phyloP scores from a whole-genome alignment of 768 basidiomycete species.

The Tulasnella sp. region DNA sequence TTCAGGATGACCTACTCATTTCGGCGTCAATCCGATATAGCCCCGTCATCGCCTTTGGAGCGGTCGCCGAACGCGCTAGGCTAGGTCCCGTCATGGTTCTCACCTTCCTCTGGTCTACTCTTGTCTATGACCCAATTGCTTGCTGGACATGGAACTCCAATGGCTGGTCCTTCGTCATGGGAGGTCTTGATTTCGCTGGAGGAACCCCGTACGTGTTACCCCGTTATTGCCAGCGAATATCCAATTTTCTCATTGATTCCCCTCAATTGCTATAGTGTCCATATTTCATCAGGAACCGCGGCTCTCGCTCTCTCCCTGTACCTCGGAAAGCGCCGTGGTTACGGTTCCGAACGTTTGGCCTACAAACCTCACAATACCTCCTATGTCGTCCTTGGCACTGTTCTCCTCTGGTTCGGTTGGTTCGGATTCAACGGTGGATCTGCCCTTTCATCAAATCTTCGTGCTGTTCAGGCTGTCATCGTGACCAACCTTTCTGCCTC shows the following conservation, averaged over 20 bases:
- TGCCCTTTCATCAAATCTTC: slow-evolving; percentile 76
- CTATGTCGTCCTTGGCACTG: slow-evolving; percentile 87
- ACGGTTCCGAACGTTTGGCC: slow-evolving; percentile 77
- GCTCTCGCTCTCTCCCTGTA: slow-evolving; percentile 71
- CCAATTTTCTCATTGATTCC: not conserved
- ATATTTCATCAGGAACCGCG: slow-evolving; percentile 86
- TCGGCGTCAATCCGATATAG: slow-evolving; percentile 27
- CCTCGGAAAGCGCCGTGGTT: slow-evolving; percentile 82
- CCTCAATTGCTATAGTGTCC: slow-evolving; percentile 34
- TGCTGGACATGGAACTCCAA: slow-evolving; percentile 92
- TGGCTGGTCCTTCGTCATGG: slow-evolving; percentile 61
- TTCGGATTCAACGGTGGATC: slow-evolving; percentile 89
- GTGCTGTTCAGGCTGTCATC: slow-evolving; percentile 79
- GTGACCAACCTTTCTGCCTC: slow-evolving; percentile 87
- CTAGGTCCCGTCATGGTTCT: slow-evolving; percentile 81
- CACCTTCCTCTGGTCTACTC: slow-evolving; percentile 72
- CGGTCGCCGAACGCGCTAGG: slow-evolving; percentile 77
- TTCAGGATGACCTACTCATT: not conserved
- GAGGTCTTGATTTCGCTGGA: slow-evolving; percentile 85
- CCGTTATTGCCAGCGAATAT: not conserved
- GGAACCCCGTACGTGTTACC: slow-evolving; percentile 50
- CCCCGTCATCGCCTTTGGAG: slow-evolving; percentile 81
- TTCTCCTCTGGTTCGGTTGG: slow-evolving; percentile 93
- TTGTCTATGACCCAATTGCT: slow-evolving; percentile 89
- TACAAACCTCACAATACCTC: slow-evolving; percentile 93